phyloP scores from a whole-genome alignment of 805 yeast species.

The Saccharomycopsis vini region DNA sequence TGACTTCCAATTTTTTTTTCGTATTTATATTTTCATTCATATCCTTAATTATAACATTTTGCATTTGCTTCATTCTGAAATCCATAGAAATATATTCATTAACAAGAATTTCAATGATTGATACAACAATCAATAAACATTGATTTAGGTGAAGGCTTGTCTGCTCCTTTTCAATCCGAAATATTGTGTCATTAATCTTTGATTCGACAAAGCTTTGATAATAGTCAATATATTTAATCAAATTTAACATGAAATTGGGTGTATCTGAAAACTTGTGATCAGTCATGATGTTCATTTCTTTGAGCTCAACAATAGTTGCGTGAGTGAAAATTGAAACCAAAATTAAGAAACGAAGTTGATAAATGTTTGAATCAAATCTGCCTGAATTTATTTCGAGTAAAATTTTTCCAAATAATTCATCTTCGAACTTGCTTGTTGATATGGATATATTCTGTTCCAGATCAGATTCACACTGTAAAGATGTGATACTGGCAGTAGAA shows the following conservation, averaged over 20 bases:
- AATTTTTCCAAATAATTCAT: not conserved
- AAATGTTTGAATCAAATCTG: constrained; percentile 11
- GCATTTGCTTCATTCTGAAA: constrained; percentile 21
- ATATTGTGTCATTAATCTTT: not conserved
- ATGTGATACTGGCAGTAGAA: too few species aligned
- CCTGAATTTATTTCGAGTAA: not conserved
- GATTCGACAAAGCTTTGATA: not conserved
- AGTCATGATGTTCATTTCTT: not conserved
- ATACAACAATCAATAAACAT: not conserved
- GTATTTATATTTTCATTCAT: constrained; percentile 1
- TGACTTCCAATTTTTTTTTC: constrained; percentile 28
- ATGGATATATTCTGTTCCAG: too few species aligned
- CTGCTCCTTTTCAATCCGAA: too few species aligned
- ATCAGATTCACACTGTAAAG: too few species aligned
- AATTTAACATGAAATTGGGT: constrained; percentile 5
- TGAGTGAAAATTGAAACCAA: constrained; percentile 1
- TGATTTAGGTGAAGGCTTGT: too few species aligned
- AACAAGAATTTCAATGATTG: constrained; percentile 34
- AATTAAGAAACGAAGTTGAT: constrained; percentile 7
- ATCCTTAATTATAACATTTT: constrained; percentile 4
- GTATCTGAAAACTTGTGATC: constrained; percentile 7
- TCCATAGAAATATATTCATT: constrained; percentile 33
- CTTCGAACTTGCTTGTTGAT: not conserved
- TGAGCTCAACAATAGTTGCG: not conserved
- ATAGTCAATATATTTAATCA: constrained; percentile 3